Conservation (phyloP, 75 land plant species). For the Cupressus sempervirens region DNA sequence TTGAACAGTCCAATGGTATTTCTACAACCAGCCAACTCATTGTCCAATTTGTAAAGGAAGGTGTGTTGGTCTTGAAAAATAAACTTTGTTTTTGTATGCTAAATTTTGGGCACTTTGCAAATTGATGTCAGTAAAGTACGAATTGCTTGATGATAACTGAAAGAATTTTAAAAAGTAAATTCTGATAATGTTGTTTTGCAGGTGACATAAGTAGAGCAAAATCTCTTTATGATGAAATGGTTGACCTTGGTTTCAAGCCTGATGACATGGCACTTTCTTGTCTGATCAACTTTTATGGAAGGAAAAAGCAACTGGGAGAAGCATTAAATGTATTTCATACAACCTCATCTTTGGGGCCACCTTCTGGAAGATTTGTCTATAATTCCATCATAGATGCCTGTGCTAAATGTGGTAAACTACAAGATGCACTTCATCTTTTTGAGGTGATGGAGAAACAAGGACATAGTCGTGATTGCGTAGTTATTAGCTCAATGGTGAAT, state of each 20-base stretch:
- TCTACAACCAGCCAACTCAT: slow-evolving; percentile 43
- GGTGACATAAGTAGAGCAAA: slow-evolving; percentile 50
- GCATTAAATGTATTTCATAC: slow-evolving; percentile 42
- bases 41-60: slow-evolving; percentile 53
- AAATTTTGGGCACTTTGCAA: not conserved
- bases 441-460: slow-evolving; percentile 38
- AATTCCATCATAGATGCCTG: slow-evolving; percentile 68
- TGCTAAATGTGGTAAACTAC: slow-evolving; percentile 47
- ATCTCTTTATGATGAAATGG: slow-evolving; percentile 24
- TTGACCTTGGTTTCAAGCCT: slow-evolving; percentile 29
- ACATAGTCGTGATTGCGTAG: slow-evolving; percentile 41
- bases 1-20: slow-evolving; percentile 31
- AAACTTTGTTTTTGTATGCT: not conserved
- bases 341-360: slow-evolving; percentile 15
- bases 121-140: not conserved
- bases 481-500: slow-evolving; percentile 66
- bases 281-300: slow-evolving; percentile 58
- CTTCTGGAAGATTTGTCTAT: slow-evolving; percentile 24
- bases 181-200: slow-evolving; percentile 20
- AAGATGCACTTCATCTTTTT: slow-evolving; percentile 47
- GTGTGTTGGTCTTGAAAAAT: slow-evolving; percentile 24
- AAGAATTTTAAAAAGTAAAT: not conserved
- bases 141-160: not conserved
- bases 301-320: slow-evolving; percentile 33
- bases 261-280: slow-evolving; percentile 44